A percentile compares a stretch with the other conserved stretches of the same genome.
phyloP scores from a whole-genome alignment of 805 yeast species.

The Candida coquimbonensis region DNA sequence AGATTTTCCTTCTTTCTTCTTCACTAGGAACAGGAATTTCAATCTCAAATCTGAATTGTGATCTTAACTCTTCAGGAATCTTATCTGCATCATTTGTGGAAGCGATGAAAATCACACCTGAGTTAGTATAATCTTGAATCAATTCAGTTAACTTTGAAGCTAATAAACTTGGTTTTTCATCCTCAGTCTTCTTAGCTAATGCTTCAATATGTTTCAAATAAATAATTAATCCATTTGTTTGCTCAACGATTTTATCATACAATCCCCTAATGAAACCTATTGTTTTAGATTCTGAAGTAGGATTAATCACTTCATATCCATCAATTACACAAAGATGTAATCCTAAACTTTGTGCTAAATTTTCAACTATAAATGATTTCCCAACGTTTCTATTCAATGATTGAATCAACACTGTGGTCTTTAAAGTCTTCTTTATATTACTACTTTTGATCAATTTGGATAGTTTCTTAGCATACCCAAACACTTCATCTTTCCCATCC shows the following conservation, averaged over 20 bases:
- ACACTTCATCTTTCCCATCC: conserved; percentile 21
- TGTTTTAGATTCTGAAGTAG: conserved; percentile 71
- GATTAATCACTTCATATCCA: conserved; percentile 56
- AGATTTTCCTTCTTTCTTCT: conserved; percentile 58
- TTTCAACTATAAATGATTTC: conserved; percentile 55
- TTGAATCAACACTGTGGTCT: conserved; percentile 57
- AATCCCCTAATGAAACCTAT: conserved; percentile 73
- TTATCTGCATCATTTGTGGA: conserved; percentile 64
- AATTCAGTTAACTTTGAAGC: conserved; percentile 48
- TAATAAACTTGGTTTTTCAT: conserved; percentile 28
- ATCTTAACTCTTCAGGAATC: conserved; percentile 57
- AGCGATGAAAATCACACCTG: conserved; percentile 48
- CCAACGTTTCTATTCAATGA: conserved; percentile 77
- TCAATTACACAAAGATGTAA: conserved; percentile 62
- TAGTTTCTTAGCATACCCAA: conserved; percentile 45
- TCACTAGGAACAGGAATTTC: conserved; percentile 75
- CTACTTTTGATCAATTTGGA: conserved; percentile 50
- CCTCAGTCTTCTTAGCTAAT: conserved; percentile 59
- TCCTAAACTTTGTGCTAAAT: conserved; percentile 53
- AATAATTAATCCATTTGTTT: conserved; percentile 42
- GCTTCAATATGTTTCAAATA: conserved; percentile 70
- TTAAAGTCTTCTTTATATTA: conserved; percentile 32
- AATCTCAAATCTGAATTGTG: conserved; percentile 69
- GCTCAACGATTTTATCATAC: conserved; percentile 53
- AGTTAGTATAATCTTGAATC: conserved; percentile 45